These are phyloP conservation scores for Omphalotus olearius DNA, from an alignment of 1,284 basidiomycete species.

Conservation along the genomic window DNA sequence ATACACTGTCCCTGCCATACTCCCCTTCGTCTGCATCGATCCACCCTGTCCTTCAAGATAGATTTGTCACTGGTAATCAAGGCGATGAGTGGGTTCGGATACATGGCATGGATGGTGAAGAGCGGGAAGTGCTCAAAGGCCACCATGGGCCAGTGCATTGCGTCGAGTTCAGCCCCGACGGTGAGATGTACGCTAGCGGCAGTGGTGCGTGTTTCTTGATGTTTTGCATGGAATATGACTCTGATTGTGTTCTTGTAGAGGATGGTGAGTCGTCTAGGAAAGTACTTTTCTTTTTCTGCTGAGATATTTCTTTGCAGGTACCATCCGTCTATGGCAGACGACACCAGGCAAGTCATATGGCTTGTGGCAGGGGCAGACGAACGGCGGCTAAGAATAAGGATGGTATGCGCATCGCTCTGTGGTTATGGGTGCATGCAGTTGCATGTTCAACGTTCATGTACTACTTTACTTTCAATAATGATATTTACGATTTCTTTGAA, in stretches of 20 bases:
- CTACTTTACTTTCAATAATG: no score
- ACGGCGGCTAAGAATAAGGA: constrained; percentile 29
- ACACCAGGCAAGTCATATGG: constrained; percentile 91
- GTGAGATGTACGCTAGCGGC: constrained; percentile 97
- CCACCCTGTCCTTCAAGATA: constrained; percentile 84
- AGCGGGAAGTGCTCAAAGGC: constrained; percentile 91
- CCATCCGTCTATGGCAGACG: constrained; percentile 96
- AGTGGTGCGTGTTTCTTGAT: constrained; percentile 62
- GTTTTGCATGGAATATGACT: no score
- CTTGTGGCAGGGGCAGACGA: constrained; percentile 77
- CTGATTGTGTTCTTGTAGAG: constrained; percentile 38
- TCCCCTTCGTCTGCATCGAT: constrained; percentile 89
- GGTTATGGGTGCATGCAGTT: no score
- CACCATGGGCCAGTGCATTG: constrained; percentile 97
- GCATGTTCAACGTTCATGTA: no score
- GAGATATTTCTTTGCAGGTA: constrained; percentile 43
- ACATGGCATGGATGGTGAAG: constrained; percentile 87
- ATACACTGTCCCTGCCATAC: constrained; percentile 73
- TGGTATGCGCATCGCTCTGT: background rate
- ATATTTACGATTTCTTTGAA: no score
- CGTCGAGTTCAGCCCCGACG: constrained; percentile 93
- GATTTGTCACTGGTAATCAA: constrained; percentile 90
- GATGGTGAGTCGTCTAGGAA: constrained; percentile 48
- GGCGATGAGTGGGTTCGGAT: constrained; percentile 96
- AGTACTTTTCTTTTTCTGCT: background rate